Evolutionary conservation across 2,329 filamentous ascomycete genomes (phyloP), one percentile per base, ranked within the genome.

Genomic region (Fusarium oxysporum): DNA sequence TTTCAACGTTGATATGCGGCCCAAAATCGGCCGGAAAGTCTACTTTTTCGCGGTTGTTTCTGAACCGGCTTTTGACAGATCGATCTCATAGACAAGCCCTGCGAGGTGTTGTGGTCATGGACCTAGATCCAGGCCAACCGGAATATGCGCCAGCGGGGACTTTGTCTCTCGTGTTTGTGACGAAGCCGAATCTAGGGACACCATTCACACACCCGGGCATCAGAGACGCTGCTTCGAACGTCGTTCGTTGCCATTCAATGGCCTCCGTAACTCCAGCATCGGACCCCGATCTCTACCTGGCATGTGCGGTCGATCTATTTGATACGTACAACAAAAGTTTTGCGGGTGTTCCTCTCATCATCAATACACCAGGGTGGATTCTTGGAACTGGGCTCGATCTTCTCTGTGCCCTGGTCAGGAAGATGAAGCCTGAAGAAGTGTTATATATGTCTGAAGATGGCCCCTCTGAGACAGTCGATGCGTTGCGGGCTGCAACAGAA

Each of bases 331-430:
- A 82, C 30, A 85, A 84, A 11, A 79, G 77, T 9, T 75, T 86
- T 9, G 79, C 83, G 0, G 81, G 83, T 13, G 84, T 81, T 17
- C 90, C 92, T 0, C 82, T 95, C 0, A 81, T 96, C 11, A 86
- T 96, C 76, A 95, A 96, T 78, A 93, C 91, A 0, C 90, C 92
- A 2, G 92, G 92, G 6, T 94, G 92, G 91, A 87, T 93, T 30
- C 88, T 91, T 65, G 92, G 92, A 1, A 90, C 92, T 0, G 92
- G 92, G 0, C 85, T 94, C 1, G 89, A 91, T 71, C 83, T 93
- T 0, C 81, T 95, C 1, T 82, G 86, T 10, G 85, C 88, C 16
- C 80, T 95, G 8, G 86, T 92, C 38, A 73, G 80, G 8, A 83
- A 81, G 21, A 81, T 90, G 11, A 84, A 84, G 32, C 89, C 92